These are phyloP conservation scores for Mycena citricolor DNA, from an alignment of 1,284 basidiomycete species.

Conservation along the genomic window DNA sequence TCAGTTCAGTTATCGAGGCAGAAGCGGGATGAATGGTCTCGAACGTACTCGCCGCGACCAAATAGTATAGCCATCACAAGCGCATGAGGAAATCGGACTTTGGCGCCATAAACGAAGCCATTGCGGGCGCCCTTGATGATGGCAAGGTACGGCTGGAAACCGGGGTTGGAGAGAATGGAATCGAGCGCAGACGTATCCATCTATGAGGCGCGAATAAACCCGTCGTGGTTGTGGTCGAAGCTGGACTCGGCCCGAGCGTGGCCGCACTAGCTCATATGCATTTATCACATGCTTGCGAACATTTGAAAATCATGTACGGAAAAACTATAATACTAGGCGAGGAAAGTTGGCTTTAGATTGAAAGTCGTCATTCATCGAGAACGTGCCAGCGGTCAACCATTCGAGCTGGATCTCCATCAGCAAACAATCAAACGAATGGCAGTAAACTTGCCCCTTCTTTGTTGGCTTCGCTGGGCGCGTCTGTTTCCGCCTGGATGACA, in stretches of 20 bases:
- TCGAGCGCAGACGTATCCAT: conserved; percentile 38
- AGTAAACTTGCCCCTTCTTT: conserved; percentile 30
- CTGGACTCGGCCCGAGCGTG: no score
- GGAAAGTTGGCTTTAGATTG: no score
- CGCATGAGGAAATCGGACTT: conserved; percentile 98
- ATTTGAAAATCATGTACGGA: no score
- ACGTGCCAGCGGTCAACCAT: background rate
- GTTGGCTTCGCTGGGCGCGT: conserved; percentile 15
- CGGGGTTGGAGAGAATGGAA: conserved; percentile 61
- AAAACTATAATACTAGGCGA: no score
- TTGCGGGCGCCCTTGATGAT: conserved; percentile 95
- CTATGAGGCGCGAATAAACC: no score
- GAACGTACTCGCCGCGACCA: conserved; percentile 79
- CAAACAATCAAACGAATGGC: background rate
- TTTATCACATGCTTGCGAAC: no score
- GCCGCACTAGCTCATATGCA: no score
- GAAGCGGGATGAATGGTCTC: conserved; percentile 11
- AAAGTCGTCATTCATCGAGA: background rate
- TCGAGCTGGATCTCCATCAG: conserved; percentile 8
- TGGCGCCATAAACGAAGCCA: conserved; percentile 89
- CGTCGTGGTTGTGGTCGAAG: no score
- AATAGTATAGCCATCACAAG: conserved; percentile 98
- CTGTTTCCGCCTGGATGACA: conserved; percentile 42
- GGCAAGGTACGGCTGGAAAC: conserved; percentile 86
- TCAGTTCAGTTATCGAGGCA: background rate